Percentiles rank a stretch among this genome's conserved stretches.
Conservation (phyloP, 257 asterid genomes). For the Salvia splendens region DNA sequence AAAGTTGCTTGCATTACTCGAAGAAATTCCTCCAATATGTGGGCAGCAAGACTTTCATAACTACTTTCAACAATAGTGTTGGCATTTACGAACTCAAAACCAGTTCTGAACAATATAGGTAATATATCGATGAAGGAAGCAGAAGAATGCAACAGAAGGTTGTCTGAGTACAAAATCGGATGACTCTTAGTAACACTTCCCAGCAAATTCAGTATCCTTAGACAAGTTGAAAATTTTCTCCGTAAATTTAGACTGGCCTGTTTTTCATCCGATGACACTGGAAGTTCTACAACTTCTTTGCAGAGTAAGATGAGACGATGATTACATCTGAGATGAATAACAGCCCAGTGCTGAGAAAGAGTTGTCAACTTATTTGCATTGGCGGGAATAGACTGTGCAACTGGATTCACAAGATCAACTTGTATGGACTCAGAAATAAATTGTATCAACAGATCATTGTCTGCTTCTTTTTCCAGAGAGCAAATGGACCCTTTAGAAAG, state of each 20-base stretch:
- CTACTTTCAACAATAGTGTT: slow-evolving; percentile 60
- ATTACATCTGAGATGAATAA: slow-evolving; percentile 74
- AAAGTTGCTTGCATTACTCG: slow-evolving; percentile 62
- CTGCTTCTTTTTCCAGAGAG: slow-evolving; percentile 68
- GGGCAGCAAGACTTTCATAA: slow-evolving; percentile 65
- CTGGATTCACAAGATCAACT: slow-evolving; percentile 48
- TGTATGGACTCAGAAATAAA: slow-evolving; percentile 64
- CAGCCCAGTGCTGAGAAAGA: slow-evolving; percentile 77
- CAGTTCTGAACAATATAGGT: slow-evolving; percentile 59
- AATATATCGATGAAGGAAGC: slow-evolving; percentile 61
- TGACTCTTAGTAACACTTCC: slow-evolving; percentile 56
- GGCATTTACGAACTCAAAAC: slow-evolving; percentile 61
- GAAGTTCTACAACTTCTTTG: slow-evolving; percentile 56
- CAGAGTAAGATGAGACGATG: slow-evolving; percentile 63
- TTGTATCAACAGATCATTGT: slow-evolving; percentile 53
- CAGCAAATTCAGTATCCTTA: slow-evolving; percentile 70
- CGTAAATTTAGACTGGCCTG: slow-evolving; percentile 51
- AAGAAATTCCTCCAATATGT: slow-evolving; percentile 76
- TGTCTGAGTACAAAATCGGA: slow-evolving; percentile 53
- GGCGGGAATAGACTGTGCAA: slow-evolving; percentile 46
- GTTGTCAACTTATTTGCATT: slow-evolving; percentile 46
- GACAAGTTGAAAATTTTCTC: slow-evolving; percentile 62
- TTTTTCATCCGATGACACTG: slow-evolving; percentile 60
- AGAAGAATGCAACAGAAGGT: slow-evolving; percentile 60
- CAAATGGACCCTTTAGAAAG: slow-evolving; percentile 64